Base-by-base conservation (phyloP, 305 asterid species). In the Fraxinus albicans region DNA sequence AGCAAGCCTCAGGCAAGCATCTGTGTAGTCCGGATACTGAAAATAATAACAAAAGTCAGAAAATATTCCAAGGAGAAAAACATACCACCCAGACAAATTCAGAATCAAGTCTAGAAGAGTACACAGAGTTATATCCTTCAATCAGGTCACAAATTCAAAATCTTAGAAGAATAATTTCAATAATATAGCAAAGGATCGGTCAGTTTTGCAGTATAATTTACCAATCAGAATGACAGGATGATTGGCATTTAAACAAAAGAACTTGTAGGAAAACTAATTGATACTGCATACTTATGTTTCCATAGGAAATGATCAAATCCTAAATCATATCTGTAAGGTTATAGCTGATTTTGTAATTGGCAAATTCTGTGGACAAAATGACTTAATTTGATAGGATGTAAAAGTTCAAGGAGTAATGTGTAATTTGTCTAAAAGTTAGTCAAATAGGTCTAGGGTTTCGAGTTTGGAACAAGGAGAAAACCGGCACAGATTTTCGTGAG, bases 1-100 rank as follows among this genome's bases (percentile, higher is more conserved):
- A 79, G 98, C 98, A 81, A 96, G 95, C 89, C 99, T 93, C 92
- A 96, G 86, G 89, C 92, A 89, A 76, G 98, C 95, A 91, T 96
- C 99, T 53, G 93, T 88, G 83, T 96, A 96, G 34, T 89, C 97
- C 81, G 99, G 99, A 84, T 88, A 93, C 99, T 94, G 97, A 85
- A 85, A 86, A 84, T 70, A 80, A 79, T 69, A 79, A 83, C 74
- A 84, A 79, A 84, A 83, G 60, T 81, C 33, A 86, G 88, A 55
- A 63, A 80, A 77, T 53, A 72, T 73, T 73, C 60, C 19, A 21
- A 80, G 76, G 73, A 69, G 50, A 81, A 81, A 42, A 42, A 10
- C n/a, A 81, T 42, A 72, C 73, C 78, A 44, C 40, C 40, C 40
- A 35, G 6, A 76, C 42, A 35, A 77, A 29, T 25, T 12, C 31